Evolutionary conservation across 1,139 yeast genomes (phyloP).

Genomic region (Trichomonascaceae sp.): DNA sequence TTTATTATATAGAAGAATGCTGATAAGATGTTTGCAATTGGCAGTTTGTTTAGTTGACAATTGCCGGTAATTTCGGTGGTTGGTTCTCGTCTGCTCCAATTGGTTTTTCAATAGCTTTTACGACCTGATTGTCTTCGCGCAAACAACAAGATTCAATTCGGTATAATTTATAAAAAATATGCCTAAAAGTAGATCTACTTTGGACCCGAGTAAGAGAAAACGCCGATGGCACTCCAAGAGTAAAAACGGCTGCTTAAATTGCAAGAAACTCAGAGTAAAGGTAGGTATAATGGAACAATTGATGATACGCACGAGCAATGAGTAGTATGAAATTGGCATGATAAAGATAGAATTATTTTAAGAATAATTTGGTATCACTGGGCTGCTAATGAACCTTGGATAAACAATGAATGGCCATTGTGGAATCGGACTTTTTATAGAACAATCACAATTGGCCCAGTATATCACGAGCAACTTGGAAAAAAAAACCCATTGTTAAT

Average conservation of each 20-base stretch:
- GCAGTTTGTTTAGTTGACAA: background rate
- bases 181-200: background rate
- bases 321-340: background rate
- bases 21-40: background rate
- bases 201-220: slow-evolving; percentile 29
- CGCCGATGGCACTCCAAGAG: slow-evolving; percentile 77
- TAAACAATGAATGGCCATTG: background rate
- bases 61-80: background rate
- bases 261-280: slow-evolving; percentile 73
- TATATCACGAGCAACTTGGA: background rate
- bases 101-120: no score
- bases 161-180: background rate
- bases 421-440: background rate
- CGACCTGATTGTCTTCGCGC: background rate
- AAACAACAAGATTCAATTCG: background rate
- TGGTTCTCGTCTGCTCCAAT: background rate
- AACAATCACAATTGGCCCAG: background rate
- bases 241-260: slow-evolving; percentile 72
- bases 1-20: background rate
- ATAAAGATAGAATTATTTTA: background rate
- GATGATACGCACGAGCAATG: background rate
- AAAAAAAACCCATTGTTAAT: background rate
- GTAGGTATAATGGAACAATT: slow-evolving; percentile 11
- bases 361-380: background rate
- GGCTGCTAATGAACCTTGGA: background rate